Evolutionary conservation across 495 filamentous ascomycete genomes (phyloP).

Genomic region (Friedmanniomyces endolithicus): DNA sequence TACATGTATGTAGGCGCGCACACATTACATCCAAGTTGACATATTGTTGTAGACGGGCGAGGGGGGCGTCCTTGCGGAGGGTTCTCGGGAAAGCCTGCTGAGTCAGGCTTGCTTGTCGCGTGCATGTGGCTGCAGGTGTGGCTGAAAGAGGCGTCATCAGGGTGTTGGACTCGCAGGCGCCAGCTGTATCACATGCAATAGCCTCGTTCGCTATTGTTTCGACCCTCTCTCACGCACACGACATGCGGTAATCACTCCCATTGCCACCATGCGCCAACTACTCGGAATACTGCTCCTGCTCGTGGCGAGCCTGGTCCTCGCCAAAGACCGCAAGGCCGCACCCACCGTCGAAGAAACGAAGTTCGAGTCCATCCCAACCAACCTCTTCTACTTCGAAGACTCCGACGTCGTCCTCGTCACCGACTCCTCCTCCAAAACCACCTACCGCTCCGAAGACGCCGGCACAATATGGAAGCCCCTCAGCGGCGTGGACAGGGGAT

Average conservation of each 20-base stretch:
- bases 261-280: background rate
- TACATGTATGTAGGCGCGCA: too few species aligned
- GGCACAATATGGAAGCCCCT: conserved; percentile 61
- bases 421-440: conserved; percentile 40
- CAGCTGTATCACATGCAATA: too few species aligned
- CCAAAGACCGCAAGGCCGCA: conserved; percentile 35
- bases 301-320: conserved; percentile 15
- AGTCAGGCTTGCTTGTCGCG: too few species aligned
- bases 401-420: conserved; percentile 63
- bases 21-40: too few species aligned
- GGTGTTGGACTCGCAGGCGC: too few species aligned
- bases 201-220: too few species aligned
- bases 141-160: too few species aligned
- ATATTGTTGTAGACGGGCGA: too few species aligned
- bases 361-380: conserved; percentile 48
- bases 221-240: background rate
- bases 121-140: too few species aligned
- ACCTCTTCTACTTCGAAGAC: conserved; percentile 77
- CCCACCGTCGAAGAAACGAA: conserved; percentile 41
- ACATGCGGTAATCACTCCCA: background rate
- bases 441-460: conserved; percentile 64
- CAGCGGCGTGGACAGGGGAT: conserved; percentile 49
- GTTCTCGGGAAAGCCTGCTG: too few species aligned
- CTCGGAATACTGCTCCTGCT: background rate
- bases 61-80: too few species aligned